Evolutionary conservation across 352 stramenopile genomes (phyloP), one percentile per base, ranked within the genome.

Genomic region (Globisporangium viniferum): DNA sequence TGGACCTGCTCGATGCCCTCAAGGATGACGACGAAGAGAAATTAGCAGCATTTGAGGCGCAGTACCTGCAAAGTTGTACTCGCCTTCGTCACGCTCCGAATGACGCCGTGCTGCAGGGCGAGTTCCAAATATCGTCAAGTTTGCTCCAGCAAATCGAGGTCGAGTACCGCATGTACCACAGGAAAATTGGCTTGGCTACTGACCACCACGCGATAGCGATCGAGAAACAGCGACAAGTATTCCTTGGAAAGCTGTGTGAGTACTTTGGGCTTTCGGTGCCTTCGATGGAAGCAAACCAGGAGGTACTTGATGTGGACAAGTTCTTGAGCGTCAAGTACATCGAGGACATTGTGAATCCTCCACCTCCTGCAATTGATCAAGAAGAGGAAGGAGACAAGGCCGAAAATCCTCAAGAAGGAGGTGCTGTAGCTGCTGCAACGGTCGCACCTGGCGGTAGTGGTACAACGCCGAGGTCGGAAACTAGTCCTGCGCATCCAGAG

Each of bases 161-260:
- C 6, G 81, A 87, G 27, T 97, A 97, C 72, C 85, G 91, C 12
- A 60, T 76, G 14, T 95, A 93, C 70, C 84, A 89, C 58, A 76
- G 75, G 29, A 74, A 75, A 18, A 69, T 77, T 1, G 60, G 60
- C 27, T 39, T 89, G 8, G 83, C 82, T 24, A 81, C 82, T 22
- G 53, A 74, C 4, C 80, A 90, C 59, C 86, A 95, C 53, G 76
- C 86, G 9, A 57, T 74, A 24, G 78, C 79, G 15, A 84, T 82
- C 5, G 66, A 75, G 8, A 78, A 70, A 22, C 84, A 96, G 58
- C 68, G 71, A 0, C n/a, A 70, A 0, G n/a, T 77, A 20, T 88
- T 91, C 57, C 71, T 84, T 2, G 59, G 71, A 14, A 64, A 79
- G 4, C 56, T 95, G 24, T 83, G 82, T 33, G 44, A 67, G 3